Percentiles rank a stretch among this genome's conserved stretches.
Evolutionary conservation across 257 asterid species (phyloP).

Genomic region (Scutellaria minor): DNA sequence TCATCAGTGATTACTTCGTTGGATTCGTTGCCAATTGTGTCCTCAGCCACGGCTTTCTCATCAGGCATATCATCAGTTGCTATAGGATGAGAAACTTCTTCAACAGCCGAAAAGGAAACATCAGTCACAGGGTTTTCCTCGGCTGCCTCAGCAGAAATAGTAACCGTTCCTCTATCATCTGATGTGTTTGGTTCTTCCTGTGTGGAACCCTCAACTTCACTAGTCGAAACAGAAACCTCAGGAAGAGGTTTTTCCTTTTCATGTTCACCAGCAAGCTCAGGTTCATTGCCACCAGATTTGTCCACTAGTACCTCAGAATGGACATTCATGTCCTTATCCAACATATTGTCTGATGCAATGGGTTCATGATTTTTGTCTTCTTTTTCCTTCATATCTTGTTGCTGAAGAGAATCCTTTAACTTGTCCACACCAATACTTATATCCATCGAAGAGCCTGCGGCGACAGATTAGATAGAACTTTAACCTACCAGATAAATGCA

Average conservation of each 20-base stretch:
- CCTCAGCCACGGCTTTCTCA: slow-evolving; percentile 25
- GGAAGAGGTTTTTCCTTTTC: slow-evolving; percentile 26
- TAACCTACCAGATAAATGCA: slow-evolving; percentile 7
- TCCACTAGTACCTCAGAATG: background rate
- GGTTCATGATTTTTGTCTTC: slow-evolving; percentile 24
- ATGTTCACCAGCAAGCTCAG: slow-evolving; percentile 32
- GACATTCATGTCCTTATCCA: slow-evolving; percentile 4
- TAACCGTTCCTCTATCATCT: slow-evolving; percentile 25
- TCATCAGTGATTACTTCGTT: slow-evolving; percentile 19
- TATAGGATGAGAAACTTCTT: slow-evolving; percentile 27
- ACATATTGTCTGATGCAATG: background rate
- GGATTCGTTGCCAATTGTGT: slow-evolving; percentile 22
- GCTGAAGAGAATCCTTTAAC: slow-evolving; percentile 35
- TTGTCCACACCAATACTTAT: slow-evolving; percentile 30
- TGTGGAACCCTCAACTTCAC: slow-evolving; percentile 29
- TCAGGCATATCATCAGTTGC: slow-evolving; percentile 24
- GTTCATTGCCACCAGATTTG: slow-evolving; percentile 34
- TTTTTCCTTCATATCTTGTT: slow-evolving; percentile 25
- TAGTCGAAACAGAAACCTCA: slow-evolving; percentile 14
- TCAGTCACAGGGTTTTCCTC: background rate
- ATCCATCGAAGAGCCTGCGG: slow-evolving; percentile 36
- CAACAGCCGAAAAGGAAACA: slow-evolving; percentile 23
- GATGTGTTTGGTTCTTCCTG: slow-evolving; percentile 13
- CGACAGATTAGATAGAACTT: slow-evolving; percentile 14
- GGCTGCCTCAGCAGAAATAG: slow-evolving; percentile 16